Conservation (phyloP, 495 filamentous ascomycete genomes). For the Talaromyces nanjingensis region DNA sequence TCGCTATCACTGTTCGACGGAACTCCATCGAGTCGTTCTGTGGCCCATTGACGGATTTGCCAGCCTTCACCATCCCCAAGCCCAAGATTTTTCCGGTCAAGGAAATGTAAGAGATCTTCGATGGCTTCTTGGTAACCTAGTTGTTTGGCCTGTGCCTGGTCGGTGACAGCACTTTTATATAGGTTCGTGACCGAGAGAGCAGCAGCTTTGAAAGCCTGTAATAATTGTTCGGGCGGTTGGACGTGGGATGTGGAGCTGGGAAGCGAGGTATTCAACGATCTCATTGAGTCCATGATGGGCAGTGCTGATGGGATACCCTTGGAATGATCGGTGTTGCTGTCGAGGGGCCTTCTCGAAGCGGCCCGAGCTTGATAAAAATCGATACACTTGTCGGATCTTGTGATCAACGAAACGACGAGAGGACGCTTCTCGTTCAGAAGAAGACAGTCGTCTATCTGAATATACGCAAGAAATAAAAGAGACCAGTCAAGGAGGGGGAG, state of each 20-base stretch:
- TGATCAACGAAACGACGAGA: not conserved
- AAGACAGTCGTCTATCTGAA: not conserved
- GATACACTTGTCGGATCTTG: not conserved
- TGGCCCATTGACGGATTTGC: conserved; percentile 77
- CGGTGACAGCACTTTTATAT: conserved; percentile 79
- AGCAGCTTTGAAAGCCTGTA: conserved; percentile 84
- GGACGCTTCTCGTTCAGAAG: not conserved
- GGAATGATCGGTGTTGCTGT: not conserved
- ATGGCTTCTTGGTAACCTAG: conserved; percentile 92
- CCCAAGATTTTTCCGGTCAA: conserved; percentile 74
- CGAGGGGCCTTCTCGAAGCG: conserved; percentile 1
- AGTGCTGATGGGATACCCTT: not conserved
- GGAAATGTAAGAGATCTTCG: conserved; percentile 77
- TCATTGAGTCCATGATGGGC: conserved; percentile 64
- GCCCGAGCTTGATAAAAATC: not conserved
- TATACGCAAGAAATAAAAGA: not conserved
- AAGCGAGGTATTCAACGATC: conserved; percentile 62
- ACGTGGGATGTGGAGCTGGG: conserved; percentile 43
- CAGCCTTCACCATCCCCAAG: conserved; percentile 73
- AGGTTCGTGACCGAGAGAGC: conserved; percentile 93
- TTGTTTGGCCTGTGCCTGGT: conserved; percentile 62
- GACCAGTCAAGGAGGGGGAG: not conserved
- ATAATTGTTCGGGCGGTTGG: conserved; percentile 70
- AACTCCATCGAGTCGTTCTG: conserved; percentile 63
- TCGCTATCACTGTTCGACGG: conserved; percentile 59